phyloP scores from a whole-genome alignment of 805 yeast species.

The Candida jianshihensis region DNA sequence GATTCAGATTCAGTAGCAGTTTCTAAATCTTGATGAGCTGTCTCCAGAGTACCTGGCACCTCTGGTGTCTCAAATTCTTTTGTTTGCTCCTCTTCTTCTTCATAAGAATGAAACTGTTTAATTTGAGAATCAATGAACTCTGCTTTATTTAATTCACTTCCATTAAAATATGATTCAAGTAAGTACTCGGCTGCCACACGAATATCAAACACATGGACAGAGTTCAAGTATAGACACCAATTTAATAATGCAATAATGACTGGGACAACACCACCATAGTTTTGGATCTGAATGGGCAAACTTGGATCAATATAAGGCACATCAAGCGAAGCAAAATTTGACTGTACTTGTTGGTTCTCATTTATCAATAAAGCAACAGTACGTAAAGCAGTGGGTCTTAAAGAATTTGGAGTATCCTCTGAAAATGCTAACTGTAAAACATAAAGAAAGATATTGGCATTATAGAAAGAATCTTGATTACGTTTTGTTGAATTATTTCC shows the following conservation, averaged over 20 bases:
- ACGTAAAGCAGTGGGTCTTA: slow-evolving; percentile 62
- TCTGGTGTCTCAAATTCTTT: slow-evolving; percentile 4
- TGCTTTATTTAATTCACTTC: slow-evolving; percentile 52
- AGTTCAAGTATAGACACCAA: slow-evolving; percentile 76
- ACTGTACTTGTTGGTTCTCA: slow-evolving; percentile 60
- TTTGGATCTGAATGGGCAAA: slow-evolving; percentile 30
- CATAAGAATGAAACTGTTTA: slow-evolving; percentile 28
- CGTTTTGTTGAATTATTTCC: slow-evolving; percentile 57
- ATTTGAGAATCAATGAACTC: slow-evolving; percentile 67
- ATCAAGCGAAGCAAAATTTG: slow-evolving; percentile 70
- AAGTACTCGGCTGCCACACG: slow-evolving; percentile 66
- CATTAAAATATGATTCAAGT: slow-evolving; percentile 59
- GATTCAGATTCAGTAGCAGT: not conserved
- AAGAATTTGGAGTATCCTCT: slow-evolving; percentile 50
- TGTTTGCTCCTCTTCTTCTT: slow-evolving; percentile 15
- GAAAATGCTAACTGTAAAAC: slow-evolving; percentile 68
- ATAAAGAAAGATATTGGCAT: slow-evolving; percentile 56
- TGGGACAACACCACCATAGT: slow-evolving; percentile 42
- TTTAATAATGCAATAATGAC: slow-evolving; percentile 68
- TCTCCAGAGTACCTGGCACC: no score
- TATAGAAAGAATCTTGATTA: slow-evolving; percentile 56
- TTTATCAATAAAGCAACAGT: slow-evolving; percentile 74
- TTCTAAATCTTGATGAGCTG: no score
- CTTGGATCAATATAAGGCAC: slow-evolving; percentile 88
- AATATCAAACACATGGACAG: slow-evolving; percentile 79